phyloP scores from a whole-genome alignment of 306 rosid species.

The Trifolium pratense region DNA sequence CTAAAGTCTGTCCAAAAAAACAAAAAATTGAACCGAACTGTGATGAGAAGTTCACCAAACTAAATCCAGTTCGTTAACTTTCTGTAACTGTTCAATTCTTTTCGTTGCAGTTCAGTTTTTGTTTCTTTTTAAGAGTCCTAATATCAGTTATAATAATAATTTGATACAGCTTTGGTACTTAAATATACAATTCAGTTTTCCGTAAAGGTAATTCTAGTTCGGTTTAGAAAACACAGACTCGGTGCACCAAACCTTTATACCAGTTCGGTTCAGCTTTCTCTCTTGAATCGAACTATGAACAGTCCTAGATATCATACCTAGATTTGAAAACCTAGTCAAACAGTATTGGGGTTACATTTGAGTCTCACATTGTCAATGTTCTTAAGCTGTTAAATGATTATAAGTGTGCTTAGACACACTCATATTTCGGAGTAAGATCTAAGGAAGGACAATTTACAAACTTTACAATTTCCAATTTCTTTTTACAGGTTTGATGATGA shows the following conservation, averaged over 20 bases:
- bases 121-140: neutral
- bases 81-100: neutral
- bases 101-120: too few relatives aligned
- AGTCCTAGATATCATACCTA: neutral
- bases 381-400: neutral
- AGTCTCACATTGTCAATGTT: neutral
- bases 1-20: neutral
- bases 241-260: neutral
- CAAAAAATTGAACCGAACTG: neutral
- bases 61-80: neutral
- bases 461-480: constrained; percentile 7
- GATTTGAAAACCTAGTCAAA: neutral
- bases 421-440: neutral
- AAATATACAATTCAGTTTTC: neutral
- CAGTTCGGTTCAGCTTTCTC: neutral
- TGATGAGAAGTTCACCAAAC: neutral
- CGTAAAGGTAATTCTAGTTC: neutral
- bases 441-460: neutral
- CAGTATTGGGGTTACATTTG: neutral
- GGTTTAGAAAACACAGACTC: neutral
- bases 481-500: constrained; percentile 74
- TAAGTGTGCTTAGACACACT: neutral
- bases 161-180: neutral
- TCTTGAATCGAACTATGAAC: neutral
- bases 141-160: too few relatives aligned